Conservation (phyloP, 164 flowering plant genomes). For the Vitis labrusca region DNA sequence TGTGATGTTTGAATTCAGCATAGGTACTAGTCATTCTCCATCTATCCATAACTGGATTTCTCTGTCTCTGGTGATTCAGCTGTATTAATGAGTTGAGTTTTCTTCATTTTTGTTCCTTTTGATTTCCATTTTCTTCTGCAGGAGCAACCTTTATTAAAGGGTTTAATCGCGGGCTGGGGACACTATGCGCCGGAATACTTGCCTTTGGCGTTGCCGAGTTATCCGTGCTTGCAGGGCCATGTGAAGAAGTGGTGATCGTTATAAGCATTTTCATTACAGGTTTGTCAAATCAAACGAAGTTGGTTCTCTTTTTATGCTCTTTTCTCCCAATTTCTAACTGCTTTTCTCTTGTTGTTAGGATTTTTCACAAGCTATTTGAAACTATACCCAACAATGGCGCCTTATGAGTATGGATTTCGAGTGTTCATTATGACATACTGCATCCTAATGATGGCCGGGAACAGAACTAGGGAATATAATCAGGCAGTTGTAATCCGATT, state of each 20-base stretch:
- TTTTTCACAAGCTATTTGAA: slow-evolving; percentile 43
- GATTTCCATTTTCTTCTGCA: not conserved
- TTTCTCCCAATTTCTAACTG: not conserved
- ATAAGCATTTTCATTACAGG: slow-evolving; percentile 37
- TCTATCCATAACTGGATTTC: too few relatives aligned
- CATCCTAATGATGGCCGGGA: slow-evolving; percentile 54
- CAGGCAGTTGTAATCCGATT: slow-evolving; percentile 45
- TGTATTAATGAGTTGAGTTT: too few relatives aligned
- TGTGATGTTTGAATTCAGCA: slow-evolving; percentile 41
- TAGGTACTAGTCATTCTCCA: slow-evolving; percentile 19
- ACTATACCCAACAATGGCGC: slow-evolving; percentile 57
- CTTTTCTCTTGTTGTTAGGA: slow-evolving; percentile 20
- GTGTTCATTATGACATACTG: slow-evolving; percentile 68
- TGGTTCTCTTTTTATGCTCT: not conserved
- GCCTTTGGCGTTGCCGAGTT: slow-evolving; percentile 33
- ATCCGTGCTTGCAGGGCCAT: slow-evolving; percentile 20
- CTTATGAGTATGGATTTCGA: slow-evolving; percentile 70
- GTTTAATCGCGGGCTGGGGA: slow-evolving; percentile 37
- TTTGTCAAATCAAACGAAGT: not conserved
- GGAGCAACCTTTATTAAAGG: slow-evolving; percentile 44
- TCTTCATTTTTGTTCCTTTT: not conserved
- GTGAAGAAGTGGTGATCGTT: slow-evolving; percentile 22
- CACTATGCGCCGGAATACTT: slow-evolving; percentile 33
- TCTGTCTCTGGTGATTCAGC: too few relatives aligned
- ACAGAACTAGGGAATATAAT: slow-evolving; percentile 37